Evolutionary conservation across 2,329 filamentous ascomycete genomes (phyloP), one percentile per base, ranked within the genome.

Genomic region (Trichoderma sp.): DNA sequence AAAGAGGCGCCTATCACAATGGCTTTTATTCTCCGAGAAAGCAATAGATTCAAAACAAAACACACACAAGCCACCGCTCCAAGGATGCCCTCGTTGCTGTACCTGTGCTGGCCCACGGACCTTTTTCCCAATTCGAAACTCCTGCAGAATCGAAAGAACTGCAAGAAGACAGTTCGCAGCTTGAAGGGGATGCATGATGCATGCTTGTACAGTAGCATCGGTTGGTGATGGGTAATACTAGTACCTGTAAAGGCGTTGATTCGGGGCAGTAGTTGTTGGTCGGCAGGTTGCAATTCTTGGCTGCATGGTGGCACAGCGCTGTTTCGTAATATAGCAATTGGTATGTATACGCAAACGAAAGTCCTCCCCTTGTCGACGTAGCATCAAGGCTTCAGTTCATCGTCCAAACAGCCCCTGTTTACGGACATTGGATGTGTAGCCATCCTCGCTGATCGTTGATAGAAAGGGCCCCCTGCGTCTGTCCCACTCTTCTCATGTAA

Each of bases 401-500:
- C 54, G 7, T 56, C 54, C 39, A n/a, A 56, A 4, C 10, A 21
- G 8, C 54, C 54, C 54, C 28, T 56, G 54, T 56, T 34, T 56
- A 34, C 51, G 26, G 21, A 21, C 39, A 28, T 51, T 61, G 28
- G 7, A 61, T 54, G 46, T 32, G 51, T 8, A 34, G 32, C 37
- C 46, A 18, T 43, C 21, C 32, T 34, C 28, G 60, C 30, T 64
- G 60, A 64, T 64, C 60, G 49, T 24, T 24, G 55, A 34, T 24
- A 55, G 11, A 54, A 30, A 39, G 11, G 60, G 34, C 5, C 30
- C 43, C 26, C 30, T 52, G 43, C 34, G 46, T 37, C 58, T 37
- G 39, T 66, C 34, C 64, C 64, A 32, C 30, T 28, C 54, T 59
- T 43, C 54, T 37, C 54, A 66, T 66, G 64, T 66, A 59, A 66